Evolutionary conservation across 257 asterid species (phyloP).

Genomic region (Gentiana macrophylla): DNA sequence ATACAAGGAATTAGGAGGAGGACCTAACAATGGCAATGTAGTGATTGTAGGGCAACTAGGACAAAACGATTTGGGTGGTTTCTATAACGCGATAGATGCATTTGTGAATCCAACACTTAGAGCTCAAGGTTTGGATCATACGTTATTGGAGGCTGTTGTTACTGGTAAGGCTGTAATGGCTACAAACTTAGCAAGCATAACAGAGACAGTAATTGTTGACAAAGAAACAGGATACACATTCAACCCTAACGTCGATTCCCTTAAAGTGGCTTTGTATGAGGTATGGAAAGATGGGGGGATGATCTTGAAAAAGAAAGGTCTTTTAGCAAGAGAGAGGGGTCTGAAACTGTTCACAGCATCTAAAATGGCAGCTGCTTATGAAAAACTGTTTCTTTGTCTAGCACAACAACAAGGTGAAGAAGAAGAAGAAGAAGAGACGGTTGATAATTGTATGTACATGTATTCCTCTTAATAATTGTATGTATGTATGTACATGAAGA

Average conservation of each 20-base stretch:
- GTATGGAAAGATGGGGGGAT: constrained; percentile 49
- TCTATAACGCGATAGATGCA: constrained; percentile 49
- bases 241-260: constrained; percentile 43
- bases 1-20: constrained; percentile 42
- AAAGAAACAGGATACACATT: constrained; percentile 56
- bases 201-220: constrained; percentile 42
- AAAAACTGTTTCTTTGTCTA: constrained; percentile 62
- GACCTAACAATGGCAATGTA: constrained; percentile 12
- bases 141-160: constrained; percentile 59
- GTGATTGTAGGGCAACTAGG: constrained; percentile 49
- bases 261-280: constrained; percentile 43
- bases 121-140: constrained; percentile 77
- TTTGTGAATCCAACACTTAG: constrained; percentile 69
- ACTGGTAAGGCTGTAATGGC: constrained; percentile 70
- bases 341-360: constrained; percentile 48
- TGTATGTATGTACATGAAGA: too few relatives aligned
- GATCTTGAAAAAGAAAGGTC: constrained; percentile 37
- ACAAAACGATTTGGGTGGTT: constrained; percentile 35
- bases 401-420: constrained; percentile 9
- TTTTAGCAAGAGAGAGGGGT: constrained; percentile 42
- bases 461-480: too few relatives aligned
- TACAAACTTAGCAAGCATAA: constrained; percentile 56
- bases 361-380: constrained; percentile 77
- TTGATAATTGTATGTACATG: constrained; percentile 14
- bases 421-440: constrained; percentile 8